Evolutionary conservation across 2,329 filamentous ascomycete species (phyloP).

Genomic region (Pseudogymnoascus pannorum): DNA sequence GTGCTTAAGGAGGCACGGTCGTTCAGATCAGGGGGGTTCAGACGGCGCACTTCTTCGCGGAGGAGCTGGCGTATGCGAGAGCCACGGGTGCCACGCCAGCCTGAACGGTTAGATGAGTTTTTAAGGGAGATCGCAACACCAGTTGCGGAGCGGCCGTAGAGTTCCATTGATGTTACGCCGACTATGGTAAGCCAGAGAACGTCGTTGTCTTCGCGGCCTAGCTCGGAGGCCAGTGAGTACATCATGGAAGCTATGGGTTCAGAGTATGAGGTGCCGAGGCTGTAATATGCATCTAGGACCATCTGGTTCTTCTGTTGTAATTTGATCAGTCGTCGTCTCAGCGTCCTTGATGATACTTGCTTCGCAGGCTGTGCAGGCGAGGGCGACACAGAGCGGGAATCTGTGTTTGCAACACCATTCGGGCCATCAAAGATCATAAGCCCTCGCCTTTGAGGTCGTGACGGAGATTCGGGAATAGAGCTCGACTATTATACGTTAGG

Average conservation of each 20-base stretch:
- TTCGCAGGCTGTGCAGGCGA: slow-evolving; percentile 52
- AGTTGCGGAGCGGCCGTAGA: slow-evolving; percentile 79
- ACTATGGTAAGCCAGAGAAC: slow-evolving; percentile 92
- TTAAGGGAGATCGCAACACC: slow-evolving; percentile 61
- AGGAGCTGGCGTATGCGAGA: slow-evolving; percentile 78
- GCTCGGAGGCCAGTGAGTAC: slow-evolving; percentile 88
- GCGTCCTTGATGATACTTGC: slow-evolving; percentile 60
- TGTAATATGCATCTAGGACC: slow-evolving; percentile 75
- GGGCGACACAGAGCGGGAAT: slow-evolving; percentile 34
- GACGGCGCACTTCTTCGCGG: slow-evolving; percentile 84
- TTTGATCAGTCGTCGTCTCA: slow-evolving; percentile 66
- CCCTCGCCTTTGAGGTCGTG: slow-evolving; percentile 52
- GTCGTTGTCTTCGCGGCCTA: slow-evolving; percentile 95
- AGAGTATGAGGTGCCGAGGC: slow-evolving; percentile 80
- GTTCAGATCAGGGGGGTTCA: slow-evolving; percentile 69
- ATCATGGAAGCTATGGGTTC: slow-evolving; percentile 92
- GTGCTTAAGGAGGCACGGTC: slow-evolving; percentile 58
- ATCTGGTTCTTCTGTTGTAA: slow-evolving; percentile 71
- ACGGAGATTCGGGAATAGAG: slow-evolving; percentile 58
- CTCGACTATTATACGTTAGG: slow-evolving; percentile 42
- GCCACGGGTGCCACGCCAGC: slow-evolving; percentile 76
- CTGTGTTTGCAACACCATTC: slow-evolving; percentile 38
- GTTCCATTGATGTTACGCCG: slow-evolving; percentile 86
- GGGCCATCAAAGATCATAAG: slow-evolving; percentile 48
- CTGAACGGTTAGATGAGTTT: slow-evolving; percentile 49